These are phyloP conservation scores for grape (Vitis vinifera) DNA, from an alignment of 164 flowering plant species.

Conservation along the genomic window ASM3070453v1 NC_081818.1:6454001-6454500, in stretches of 20 bases:
- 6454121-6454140: constrained; percentile 94
- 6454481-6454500: too few relatives aligned
- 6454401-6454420: too few relatives aligned
- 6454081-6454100: constrained; percentile 81
- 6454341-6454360: too few relatives aligned
- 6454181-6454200: constrained; percentile 45
- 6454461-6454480: too few relatives aligned
- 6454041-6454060: constrained; percentile 7
- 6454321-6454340: too few relatives aligned
- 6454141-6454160: constrained; percentile 98
- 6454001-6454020: not conserved
- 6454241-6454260: not conserved
- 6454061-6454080: constrained; percentile 80
- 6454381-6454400: too few relatives aligned
- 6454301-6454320: not conserved
- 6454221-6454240: constrained; percentile 69
- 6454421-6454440: too few relatives aligned
- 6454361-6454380: too few relatives aligned
- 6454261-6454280: not conserved
- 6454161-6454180: constrained; percentile 70
- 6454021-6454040: not conserved
- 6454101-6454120: constrained; percentile 87
- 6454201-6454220: constrained; percentile 88
- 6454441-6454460: too few relatives aligned
- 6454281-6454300: not conserved